Evolutionary conservation across 192 early-diverging fungal species (phyloP).

Genomic region (Umbelopsis sp.): DNA sequence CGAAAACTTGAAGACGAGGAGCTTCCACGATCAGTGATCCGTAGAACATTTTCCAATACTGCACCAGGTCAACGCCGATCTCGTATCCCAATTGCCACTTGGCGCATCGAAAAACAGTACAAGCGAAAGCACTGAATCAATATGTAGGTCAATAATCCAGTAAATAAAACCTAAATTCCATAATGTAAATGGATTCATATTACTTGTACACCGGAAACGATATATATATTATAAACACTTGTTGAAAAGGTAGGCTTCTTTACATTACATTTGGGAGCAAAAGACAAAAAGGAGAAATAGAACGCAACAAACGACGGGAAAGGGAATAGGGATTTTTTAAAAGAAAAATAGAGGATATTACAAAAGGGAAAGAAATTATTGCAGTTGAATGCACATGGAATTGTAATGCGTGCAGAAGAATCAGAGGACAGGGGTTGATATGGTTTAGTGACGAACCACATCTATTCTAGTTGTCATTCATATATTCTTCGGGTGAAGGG

Average conservation of each 20-base stretch:
- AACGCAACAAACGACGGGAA: neutral
- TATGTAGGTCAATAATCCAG: too few relatives aligned
- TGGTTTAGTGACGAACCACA: neutral
- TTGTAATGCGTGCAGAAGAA: neutral
- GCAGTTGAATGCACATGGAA: neutral
- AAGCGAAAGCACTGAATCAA: neutral
- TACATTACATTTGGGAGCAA: slow-evolving; percentile 8
- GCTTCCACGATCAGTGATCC: too few relatives aligned
- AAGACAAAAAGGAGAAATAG: neutral
- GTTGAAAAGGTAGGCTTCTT: slow-evolving; percentile 9
- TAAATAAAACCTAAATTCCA: neutral
- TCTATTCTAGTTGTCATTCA: slow-evolving; percentile 19
- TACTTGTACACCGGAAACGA: slow-evolving; percentile 5
- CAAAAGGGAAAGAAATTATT: neutral
- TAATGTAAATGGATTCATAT: neutral
- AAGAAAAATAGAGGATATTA: slow-evolving; percentile 2
- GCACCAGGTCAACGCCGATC: neutral
- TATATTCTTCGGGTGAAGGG: slow-evolving; percentile 86
- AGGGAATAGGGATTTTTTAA: neutral
- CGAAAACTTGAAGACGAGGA: neutral
- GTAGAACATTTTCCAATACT: neutral
- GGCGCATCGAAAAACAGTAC: neutral
- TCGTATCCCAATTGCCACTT: neutral
- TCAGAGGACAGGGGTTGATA: neutral
- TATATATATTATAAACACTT: slow-evolving; percentile 12